Base-by-base conservation (phyloP, 1,139 yeast species). In the Groenewaldozyma auringiensis region DNA sequence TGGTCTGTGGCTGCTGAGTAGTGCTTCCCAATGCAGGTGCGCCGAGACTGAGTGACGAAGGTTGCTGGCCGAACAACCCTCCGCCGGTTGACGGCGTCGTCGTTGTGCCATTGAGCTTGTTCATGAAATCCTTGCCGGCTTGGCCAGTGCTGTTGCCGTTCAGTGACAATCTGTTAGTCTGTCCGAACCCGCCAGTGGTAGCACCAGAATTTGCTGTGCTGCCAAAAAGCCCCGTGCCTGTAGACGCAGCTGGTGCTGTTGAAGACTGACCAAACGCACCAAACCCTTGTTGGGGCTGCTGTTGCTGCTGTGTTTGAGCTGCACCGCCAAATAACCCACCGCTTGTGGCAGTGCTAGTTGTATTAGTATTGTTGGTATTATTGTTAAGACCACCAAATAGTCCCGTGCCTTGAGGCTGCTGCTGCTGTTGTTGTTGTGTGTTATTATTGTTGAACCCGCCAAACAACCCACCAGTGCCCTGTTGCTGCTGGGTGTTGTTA, bases 281-380 rank as follows among this genome's bases (percentile, higher is more conserved):
- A 25, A 11, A 8, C 9, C 29, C 11, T 33, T 17, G 46, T 35
- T 25, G 29, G 38, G n/a, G 32, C 41, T 35, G n/a, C 33, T 37
- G 37, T 47, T 53, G 32, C n/a, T n/a, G n/a, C n/a, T n/a, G n/a
- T n/a, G n/a, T n/a, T n/a, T n/a, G n/a, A n/a, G n/a, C n/a, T n/a
- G n/a, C n/a, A n/a, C n/a, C n/a, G n/a, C 59, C 65, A 54, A 55
- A 60, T 21, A 54, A 43, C 21, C 58, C 63, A 31, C 55, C 56
- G 41, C 47, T 40, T 16, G 45, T 20, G 21, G 52, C 31, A 21
- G 58, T 49, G 39, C 51, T 54, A 40, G 56, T 46, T 8, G 47
- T 49, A 40, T 50, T 60, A 44, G 57, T 63, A 25, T 25, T 25
- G 40, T 46, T 46, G 16, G 56, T 53, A 16, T 50, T 45, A 52